Evolutionary conservation across 2,329 filamentous ascomycete species (phyloP), one percentile per base, ranked within the genome.

Genomic region (Corinectria fuckeliana): DNA sequence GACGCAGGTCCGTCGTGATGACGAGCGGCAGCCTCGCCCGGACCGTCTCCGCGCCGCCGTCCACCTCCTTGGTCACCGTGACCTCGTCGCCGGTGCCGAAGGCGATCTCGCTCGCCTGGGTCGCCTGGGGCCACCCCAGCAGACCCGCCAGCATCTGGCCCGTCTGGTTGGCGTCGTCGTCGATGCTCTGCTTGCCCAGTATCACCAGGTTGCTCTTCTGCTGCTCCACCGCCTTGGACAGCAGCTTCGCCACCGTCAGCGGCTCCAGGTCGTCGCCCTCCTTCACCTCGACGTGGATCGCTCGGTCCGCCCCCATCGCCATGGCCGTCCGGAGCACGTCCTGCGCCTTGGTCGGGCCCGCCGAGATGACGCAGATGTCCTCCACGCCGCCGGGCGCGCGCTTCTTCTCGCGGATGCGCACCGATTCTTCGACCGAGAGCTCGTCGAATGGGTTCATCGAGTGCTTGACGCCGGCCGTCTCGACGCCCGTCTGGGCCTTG

Each of bases 371-470:
- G 75, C 95, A 88, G 74, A 99, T 98, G 76, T 97, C 93, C 69
- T 93, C 89, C 62, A 99, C 93, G 71, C 90, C 89, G 65, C 85
- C 82, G 16, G 88, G 85, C 16, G 87, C 87, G 56, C 80, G 77
- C 77, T 91, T 91, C 82, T 91, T 91, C 78, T 98, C 94, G 77
- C 95, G 93, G 74, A 99, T 90, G 38, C 92, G 92, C 50, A 97
- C 91, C 50, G 93, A 92, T 82, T 98, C 95, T 81, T 99, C 95
- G 77, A 99, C 88, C 41, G 93, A 96, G 73, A 99, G 91, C 78
- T 99, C 95, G 83, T 99, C 95, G 80, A 99, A 99, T 18, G 95
- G 95, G 84, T 98, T 99, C 87, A 99, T 94, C 76, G 90, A 93
- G 85, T 98, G 94, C 81, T 98, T 98, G 73, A 98, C 93, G 69